Base-by-base conservation (phyloP, 768 basidiomycete species). In the Mycena vulgaris region DNA sequence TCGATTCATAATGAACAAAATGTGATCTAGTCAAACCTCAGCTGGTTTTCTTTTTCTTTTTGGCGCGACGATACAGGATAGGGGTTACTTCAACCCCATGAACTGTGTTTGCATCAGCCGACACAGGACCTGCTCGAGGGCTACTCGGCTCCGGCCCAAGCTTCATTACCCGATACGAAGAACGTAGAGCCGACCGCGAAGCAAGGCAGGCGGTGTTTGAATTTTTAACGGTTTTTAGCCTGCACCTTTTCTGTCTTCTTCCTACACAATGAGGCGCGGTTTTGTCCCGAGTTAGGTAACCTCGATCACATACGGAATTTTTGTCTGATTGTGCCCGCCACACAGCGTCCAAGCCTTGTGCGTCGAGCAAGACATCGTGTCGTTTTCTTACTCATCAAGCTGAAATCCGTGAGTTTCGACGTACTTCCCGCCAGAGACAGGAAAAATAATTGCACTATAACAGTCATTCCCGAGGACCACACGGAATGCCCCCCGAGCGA, bases 231-330 rank as follows among this genome's bases (percentile, higher is more conserved):
- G 35, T 10, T 45, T 45, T 45, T 45, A 45, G 10, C 42, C 21
- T 45, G 42, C 42, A 45, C n/a, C 10, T 5, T n/a, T 28, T 48
- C 33, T 37, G 19, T 30, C 49, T 27, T 28, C 61, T 16, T 30
- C 9, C n/a, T 27, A 35, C 86, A 52, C 23, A 66, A 77, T 75
- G 76, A 75, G 71, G 31, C 71, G 75, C 25, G 75, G 76, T 45
- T 77, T 76, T 72, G 40, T 13, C 63, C 63, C 10, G 39, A 23
- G 30, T 30, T 40, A n/a, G 62, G 63, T 55, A 39, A 23, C 17
- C 21, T n/a, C 39, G 5, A 35, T 37, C 42, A 14, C 27, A 30
- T 31, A 39, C n/a, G n/a, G n/a, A n/a, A n/a, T n/a, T n/a, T n/a
- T n/a, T n/a, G n/a, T n/a, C n/a, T n/a, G n/a, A n/a, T n/a, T n/a